phyloP scores from a whole-genome alignment of 2,329 filamentous ascomycete genomes.

The Periconia digitata region DNA sequence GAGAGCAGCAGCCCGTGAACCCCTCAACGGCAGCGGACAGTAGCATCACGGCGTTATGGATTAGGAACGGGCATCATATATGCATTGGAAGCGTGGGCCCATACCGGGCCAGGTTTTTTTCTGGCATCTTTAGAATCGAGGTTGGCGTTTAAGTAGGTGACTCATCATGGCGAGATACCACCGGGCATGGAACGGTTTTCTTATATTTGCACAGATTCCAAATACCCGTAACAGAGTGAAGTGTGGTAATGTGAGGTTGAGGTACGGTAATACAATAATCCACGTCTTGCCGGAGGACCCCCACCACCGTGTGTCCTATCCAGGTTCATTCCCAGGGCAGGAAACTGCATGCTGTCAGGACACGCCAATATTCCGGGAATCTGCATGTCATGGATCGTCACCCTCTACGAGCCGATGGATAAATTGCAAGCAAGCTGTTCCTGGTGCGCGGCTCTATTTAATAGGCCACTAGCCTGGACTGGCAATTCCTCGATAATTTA shows the following conservation, averaged over 20 bases:
- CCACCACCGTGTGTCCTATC: no score
- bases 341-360: no score
- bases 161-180: constrained; percentile 21
- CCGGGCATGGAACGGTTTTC: constrained; percentile 20
- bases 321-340: no score
- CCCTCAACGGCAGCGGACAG: neutral
- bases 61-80: neutral
- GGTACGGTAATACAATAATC: neutral
- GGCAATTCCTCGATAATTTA: constrained; percentile 28
- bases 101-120: neutral
- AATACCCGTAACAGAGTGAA: no score
- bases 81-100: neutral
- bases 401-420: constrained; percentile 17
- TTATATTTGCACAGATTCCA: no score
- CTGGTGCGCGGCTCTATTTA: constrained; percentile 5
- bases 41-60: neutral
- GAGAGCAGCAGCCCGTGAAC: constrained; percentile 41
- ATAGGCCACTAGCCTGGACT: constrained; percentile 30
- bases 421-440: constrained; percentile 11
- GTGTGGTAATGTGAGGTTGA: neutral
- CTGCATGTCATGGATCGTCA: constrained; percentile 3
- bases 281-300: neutral
- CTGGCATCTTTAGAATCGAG: constrained; percentile 5
- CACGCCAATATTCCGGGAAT: neutral
- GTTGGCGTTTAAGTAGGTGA: constrained; percentile 17